Base-by-base conservation (phyloP, 1,284 basidiomycete genomes). In the Pterula multifida region DNA sequence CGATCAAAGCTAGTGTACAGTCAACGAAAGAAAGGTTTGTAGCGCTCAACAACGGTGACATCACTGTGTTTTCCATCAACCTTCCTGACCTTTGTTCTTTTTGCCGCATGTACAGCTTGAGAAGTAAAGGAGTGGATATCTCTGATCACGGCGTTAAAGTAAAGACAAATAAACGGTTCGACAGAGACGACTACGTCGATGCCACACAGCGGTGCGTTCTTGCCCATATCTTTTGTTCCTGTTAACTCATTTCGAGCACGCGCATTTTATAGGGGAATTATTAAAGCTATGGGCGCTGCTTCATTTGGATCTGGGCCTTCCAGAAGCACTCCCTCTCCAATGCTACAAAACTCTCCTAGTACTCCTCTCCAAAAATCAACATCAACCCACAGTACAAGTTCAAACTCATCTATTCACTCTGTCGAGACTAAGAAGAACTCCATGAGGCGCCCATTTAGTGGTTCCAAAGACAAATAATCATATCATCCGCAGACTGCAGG, bases 101-200 rank as follows among this genome's bases (percentile, higher is more conserved):
- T 15, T n/a, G 26, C 13, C 26, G 36, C 1, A 12, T 35, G 3
- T 24, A 39, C 49, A 83, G 80, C 44, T 63, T 84, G 36, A 75
- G 79, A 60, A 63, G 64, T n/a, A 70, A 66, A 53, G 81, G 81
- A 2, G 64, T 78, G 45, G 61, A 73, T 26, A 60, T 84, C 42
- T 77, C 80, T 0, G 61, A 69, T 17, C 64, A 67, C 3, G 83
- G 83, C 2, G 67, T 85, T 17, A 73, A 76, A 0, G 69, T 86
- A 36, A 83, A 81, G 61, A 85, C 81, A 0, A 61, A 69, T 23
- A 73, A 69, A 53, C 69, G 72, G 4, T 71, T 80, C 54, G 74
- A 78, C 52, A 66, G 77, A 35, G 76, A 81, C 47, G 71, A 75
- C 45, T 85, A 86, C 54, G 66, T 85, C 9, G 81, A 85, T 57